Evolutionary conservation across 2,329 filamentous ascomycete genomes (phyloP), one percentile per base, ranked within the genome.

Genomic region (Trichoderma atrobrunneum): DNA sequence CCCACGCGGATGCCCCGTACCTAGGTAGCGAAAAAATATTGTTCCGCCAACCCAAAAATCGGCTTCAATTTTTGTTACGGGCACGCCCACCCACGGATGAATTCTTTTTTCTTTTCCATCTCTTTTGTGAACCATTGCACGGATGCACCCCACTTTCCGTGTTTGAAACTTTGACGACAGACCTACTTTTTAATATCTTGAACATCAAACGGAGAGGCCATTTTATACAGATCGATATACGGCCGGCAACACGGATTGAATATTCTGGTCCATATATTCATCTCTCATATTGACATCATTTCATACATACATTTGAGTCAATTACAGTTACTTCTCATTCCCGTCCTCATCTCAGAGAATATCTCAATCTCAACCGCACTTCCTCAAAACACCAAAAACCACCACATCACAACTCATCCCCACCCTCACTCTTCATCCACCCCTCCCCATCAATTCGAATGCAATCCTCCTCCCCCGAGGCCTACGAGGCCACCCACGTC

Each of bases 401-500:
- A 60, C 34, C 26, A 30, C 56, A 59, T 36, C 60, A 62, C 21
- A 64, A 64, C 36, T 11, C 62, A 59, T 39, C 30, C n/a, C 39
- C 66, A 28, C 28, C 57, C 30, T 16, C 16, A 28, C 32, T n/a
- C 10, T 11, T 12, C 24, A 32, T n/a, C 4, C 34, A 12, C 34
- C 34, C 18, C 39, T 8, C 39, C 39, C 39, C 18, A 30, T 18
- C 36, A 39, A 28, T n/a, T n/a, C n/a, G 21, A 57, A 63, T 56
- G 51, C 30, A 51, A 3, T 34, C 60, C 21, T 51, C 71, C 36
- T 30, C 79, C 18, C 85, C 87, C 36, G 86, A 87, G 74, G 81
- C 82, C 36, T 98, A 97, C 84, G 96, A 99, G 83, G 87, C 91
- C 74, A 84, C 91, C 75, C 93, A 98, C 82, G 96, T 99, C 71